phyloP scores from a whole-genome alignment of 495 filamentous ascomycete species.

The Bacidia gigantensis region DNA sequence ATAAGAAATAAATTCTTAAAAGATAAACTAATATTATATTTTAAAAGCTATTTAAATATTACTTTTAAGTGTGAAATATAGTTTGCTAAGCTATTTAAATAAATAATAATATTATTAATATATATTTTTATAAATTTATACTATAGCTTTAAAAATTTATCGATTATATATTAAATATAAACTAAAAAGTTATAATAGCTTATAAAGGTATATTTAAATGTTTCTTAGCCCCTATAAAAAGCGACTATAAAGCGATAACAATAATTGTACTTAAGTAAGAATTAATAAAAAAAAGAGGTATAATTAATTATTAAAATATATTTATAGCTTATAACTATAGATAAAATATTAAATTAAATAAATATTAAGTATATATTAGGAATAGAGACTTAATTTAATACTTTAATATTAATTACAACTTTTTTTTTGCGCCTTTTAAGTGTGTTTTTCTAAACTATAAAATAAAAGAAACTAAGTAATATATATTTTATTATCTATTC shows the following conservation, averaged over 20 bases:
- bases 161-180: background rate
- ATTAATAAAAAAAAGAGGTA: constrained; percentile 7
- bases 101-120: background rate
- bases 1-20: no score
- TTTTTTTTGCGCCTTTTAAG: background rate
- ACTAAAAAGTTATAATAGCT: no score
- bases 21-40: no score
- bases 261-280: background rate
- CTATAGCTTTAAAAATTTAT: background rate
- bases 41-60: no score
- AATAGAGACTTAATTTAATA: no score
- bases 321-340: no score
- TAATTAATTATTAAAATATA: background rate
- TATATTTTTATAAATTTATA: no score
- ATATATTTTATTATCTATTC: background rate
- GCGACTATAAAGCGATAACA: background rate
- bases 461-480: background rate
- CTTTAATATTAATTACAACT: background rate
- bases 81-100: no score
- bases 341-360: no score
- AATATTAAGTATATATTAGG: no score
- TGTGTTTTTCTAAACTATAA: constrained; percentile 11
- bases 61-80: no score
- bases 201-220: background rate
- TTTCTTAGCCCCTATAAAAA: constrained; percentile 1